Evolutionary conservation across 257 asterid genomes (phyloP).

Genomic region (Euphrasia confusa): DNA sequence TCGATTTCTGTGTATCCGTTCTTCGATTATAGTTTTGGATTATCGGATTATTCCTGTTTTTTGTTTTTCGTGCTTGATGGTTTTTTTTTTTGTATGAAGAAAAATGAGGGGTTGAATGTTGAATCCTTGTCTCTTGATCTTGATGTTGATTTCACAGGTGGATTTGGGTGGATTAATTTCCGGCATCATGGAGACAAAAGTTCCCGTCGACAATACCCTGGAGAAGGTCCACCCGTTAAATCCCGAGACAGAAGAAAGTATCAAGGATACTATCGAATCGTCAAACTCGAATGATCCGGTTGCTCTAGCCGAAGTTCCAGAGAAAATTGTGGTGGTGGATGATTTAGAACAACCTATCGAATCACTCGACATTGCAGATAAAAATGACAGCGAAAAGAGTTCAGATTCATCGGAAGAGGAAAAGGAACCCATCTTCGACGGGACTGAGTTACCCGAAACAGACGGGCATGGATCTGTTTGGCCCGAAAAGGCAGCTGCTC

Average conservation of each 20-base stretch:
- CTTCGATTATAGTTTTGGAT: neutral
- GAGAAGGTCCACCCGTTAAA: slow-evolving; percentile 17
- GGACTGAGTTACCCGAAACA: slow-evolving; percentile 52
- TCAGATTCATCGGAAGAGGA: slow-evolving; percentile 35
- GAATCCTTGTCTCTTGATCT: neutral
- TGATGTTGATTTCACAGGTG: slow-evolving; percentile 15
- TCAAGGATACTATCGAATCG: slow-evolving; percentile 15
- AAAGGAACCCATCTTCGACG: slow-evolving; percentile 69
- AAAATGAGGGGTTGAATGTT: neutral
- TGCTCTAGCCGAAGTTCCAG: slow-evolving; percentile 19
- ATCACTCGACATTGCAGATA: slow-evolving; percentile 17
- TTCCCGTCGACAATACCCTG: slow-evolving; percentile 18
- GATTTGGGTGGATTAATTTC: slow-evolving; percentile 15
- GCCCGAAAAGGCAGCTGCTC: slow-evolving; percentile 81
- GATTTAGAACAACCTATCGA: neutral
- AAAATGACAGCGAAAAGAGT: slow-evolving; percentile 22
- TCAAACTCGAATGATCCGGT: slow-evolving; percentile 14
- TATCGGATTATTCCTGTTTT: neutral
- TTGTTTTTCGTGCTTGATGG: neutral
- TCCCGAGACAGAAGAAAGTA: slow-evolving; percentile 18
- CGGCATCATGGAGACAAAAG: slow-evolving; percentile 35
- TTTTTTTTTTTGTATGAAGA: neutral
- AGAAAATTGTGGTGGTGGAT: slow-evolving; percentile 19
- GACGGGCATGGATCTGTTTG: slow-evolving; percentile 56
- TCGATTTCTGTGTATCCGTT: neutral